Conservation (phyloP, 192 early-diverging fungal species). For the Linnemannia schmuckeri region DNA sequence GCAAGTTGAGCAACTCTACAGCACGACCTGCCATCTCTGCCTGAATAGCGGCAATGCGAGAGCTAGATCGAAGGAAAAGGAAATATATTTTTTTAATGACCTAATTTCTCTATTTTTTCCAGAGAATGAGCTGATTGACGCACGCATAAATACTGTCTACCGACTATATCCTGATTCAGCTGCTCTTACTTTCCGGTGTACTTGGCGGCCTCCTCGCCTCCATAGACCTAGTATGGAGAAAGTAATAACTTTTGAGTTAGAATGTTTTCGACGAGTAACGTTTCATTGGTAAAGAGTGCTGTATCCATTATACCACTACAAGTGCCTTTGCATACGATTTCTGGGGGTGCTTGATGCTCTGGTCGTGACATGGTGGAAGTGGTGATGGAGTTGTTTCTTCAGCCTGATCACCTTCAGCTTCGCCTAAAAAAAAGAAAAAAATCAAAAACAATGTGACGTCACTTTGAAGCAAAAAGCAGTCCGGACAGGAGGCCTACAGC, state of each 20-base stretch:
- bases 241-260: not conserved
- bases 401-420: constrained; percentile 10
- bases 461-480: not conserved
- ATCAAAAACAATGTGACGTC: constrained; percentile 16
- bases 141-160: not conserved
- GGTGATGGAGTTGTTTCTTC: constrained; percentile 6
- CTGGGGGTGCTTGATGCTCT: constrained; percentile 96
- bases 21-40: constrained; percentile 94
- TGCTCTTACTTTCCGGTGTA: constrained; percentile 88
- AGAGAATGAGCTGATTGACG: not conserved
- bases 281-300: not conserved
- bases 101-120: not conserved
- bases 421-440: constrained; percentile 19
- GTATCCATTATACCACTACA: not conserved
- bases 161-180: not conserved
- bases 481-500: too few relatives aligned
- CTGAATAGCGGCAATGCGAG: constrained; percentile 95
- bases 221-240: constrained; percentile 81
- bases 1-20: constrained; percentile 90
- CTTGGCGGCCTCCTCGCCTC: constrained; percentile 92
- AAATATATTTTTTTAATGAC: not conserved
- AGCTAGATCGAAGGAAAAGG: constrained; percentile 63
- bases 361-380: constrained; percentile 84
- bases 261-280: not conserved
- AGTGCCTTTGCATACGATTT: constrained; percentile 76